Evolutionary conservation across 805 yeast genomes (phyloP).

Genomic region (Candida sphagnicola): DNA sequence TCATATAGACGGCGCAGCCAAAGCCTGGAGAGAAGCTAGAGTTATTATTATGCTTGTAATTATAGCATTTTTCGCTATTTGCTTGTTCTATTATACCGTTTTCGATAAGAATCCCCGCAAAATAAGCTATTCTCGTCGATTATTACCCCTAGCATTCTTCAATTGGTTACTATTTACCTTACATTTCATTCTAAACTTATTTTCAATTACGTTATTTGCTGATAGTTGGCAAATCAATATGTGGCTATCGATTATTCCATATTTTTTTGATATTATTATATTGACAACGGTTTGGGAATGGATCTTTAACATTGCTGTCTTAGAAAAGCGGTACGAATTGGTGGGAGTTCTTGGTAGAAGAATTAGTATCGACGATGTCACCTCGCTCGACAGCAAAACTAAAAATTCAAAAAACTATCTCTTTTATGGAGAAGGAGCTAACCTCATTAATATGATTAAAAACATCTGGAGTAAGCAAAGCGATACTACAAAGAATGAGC

Average conservation of each 20-base stretch:
- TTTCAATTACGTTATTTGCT: slow-evolving; percentile 23
- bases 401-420: not conserved
- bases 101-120: slow-evolving; percentile 30
- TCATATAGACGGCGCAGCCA: not conserved
- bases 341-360: slow-evolving; percentile 62
- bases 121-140: slow-evolving; percentile 43
- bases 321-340: slow-evolving; percentile 48
- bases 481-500: too few relatives aligned
- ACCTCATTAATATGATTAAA: not conserved
- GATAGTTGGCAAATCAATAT: slow-evolving; percentile 41
- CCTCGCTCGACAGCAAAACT: slow-evolving; percentile 5
- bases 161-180: slow-evolving; percentile 36
- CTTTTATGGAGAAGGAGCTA: slow-evolving; percentile 3
- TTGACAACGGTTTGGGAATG: slow-evolving; percentile 64
- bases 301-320: slow-evolving; percentile 49
- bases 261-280: slow-evolving; percentile 44
- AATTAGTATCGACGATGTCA: slow-evolving; percentile 43
- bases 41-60: slow-evolving; percentile 24
- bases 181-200: slow-evolving; percentile 28
- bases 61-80: slow-evolving; percentile 25
- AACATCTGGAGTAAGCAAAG: too few relatives aligned
- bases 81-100: slow-evolving; percentile 36
- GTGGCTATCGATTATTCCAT: slow-evolving; percentile 43
- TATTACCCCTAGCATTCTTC: slow-evolving; percentile 47
- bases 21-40: slow-evolving; percentile 23